Conservation (phyloP, 2,329 filamentous ascomycete genomes). For the Ceratocystis huliohia region DNA sequence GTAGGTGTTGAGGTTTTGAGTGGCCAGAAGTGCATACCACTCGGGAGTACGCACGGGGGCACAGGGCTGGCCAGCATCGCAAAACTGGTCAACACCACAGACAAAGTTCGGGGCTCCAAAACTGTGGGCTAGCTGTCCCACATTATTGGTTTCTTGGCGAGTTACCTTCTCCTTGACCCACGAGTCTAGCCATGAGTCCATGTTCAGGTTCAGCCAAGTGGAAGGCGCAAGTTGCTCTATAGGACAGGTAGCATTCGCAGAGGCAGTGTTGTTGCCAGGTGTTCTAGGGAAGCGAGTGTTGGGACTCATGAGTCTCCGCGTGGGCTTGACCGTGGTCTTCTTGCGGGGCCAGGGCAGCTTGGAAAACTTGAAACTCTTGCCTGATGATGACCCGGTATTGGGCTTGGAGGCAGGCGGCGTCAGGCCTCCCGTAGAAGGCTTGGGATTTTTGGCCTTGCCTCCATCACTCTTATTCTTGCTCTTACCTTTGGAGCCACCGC, state of each 20-base stretch:
- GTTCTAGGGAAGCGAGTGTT: background rate
- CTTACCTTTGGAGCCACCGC: background rate
- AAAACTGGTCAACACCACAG: conserved; percentile 19
- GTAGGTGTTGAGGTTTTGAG: conserved; percentile 21
- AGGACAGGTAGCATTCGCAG: background rate
- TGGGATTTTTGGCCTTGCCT: background rate
- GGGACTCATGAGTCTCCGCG: background rate
- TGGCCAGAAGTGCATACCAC: conserved; percentile 21
- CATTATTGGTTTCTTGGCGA: conserved; percentile 12
- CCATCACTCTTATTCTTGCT: background rate
- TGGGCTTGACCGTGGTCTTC: background rate
- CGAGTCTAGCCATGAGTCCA: conserved; percentile 17
- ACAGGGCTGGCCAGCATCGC: conserved; percentile 22
- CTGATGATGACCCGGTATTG: no score
- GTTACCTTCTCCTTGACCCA: conserved; percentile 18
- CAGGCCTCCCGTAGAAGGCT: background rate
- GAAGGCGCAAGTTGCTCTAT: conserved; percentile 3
- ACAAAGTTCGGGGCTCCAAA: conserved; percentile 22
- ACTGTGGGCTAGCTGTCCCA: conserved; percentile 19
- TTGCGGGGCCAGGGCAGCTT: background rate
- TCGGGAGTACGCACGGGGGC: conserved; percentile 19
- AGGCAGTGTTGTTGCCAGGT: background rate
- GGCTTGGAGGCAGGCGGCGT: background rate
- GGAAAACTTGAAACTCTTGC: background rate
- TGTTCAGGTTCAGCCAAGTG: background rate